These are phyloP conservation scores for Hypoxylon sp. DNA, from an alignment of 2,329 filamentous ascomycete species.

Conservation along the genomic window DNA sequence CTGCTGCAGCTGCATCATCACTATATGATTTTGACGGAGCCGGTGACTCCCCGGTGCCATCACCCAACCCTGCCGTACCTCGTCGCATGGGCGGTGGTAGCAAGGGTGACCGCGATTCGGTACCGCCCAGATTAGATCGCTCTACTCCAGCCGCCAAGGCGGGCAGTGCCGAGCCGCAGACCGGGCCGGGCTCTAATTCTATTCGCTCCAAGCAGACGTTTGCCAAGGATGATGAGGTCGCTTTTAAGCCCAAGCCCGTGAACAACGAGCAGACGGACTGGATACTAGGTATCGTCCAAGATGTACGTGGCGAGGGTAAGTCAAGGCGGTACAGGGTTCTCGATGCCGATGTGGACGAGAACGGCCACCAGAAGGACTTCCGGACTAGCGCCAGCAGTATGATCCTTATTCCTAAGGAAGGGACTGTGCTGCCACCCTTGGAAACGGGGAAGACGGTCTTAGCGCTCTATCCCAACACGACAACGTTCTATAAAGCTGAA, in stretches of 20 bases:
- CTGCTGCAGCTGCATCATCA: conserved; percentile 49
- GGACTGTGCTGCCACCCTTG: conserved; percentile 70
- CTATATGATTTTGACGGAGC: conserved; percentile 63
- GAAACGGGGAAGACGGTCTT: conserved; percentile 80
- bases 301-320: conserved; percentile 82
- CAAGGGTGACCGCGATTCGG: conserved; percentile 65
- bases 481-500: conserved; percentile 87
- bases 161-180: conserved; percentile 68
- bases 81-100: conserved; percentile 56
- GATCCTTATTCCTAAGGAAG: conserved; percentile 78
- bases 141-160: conserved; percentile 55
- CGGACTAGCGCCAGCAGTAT: conserved; percentile 81
- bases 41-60: conserved; percentile 61
- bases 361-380: conserved; percentile 76
- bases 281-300: conserved; percentile 84
- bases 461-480: conserved; percentile 85
- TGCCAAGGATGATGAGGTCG: conserved; percentile 74
- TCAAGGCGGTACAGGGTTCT: conserved; percentile 84
- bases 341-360: conserved; percentile 82
- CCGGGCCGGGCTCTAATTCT: conserved; percentile 54
- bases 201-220: conserved; percentile 70
- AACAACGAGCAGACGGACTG: conserved; percentile 70
- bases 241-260: conserved; percentile 73
- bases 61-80: conserved; percentile 56
- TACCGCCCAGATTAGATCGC: conserved; percentile 67